Base-by-base conservation (phyloP, 129 eudicot genomes). In the Sambucus nigra region DNA sequence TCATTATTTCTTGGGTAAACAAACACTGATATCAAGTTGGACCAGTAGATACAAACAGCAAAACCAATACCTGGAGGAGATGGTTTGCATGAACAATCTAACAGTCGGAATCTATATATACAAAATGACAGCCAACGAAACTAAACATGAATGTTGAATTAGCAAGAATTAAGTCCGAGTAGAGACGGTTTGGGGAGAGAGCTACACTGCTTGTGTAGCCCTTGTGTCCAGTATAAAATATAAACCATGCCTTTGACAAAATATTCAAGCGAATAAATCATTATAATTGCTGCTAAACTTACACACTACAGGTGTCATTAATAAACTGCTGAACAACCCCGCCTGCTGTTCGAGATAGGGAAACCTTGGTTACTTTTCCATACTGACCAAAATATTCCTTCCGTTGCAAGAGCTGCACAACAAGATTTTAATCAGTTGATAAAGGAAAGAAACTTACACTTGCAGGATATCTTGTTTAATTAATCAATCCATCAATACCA, bases 271-370 rank as follows among this genome's bases (percentile, higher is more conserved):
- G 20, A 15, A n/a, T n/a, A n/a, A n/a, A n/a, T n/a, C n/a, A n/a
- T 44, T 58, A 5, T 16, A 27, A n/a, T 45, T 49, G 32, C 47
- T 51, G 53, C 32, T 15, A 23, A 55, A 82, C 95, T 58, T 74
- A 86, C 93, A 82, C 85, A 59, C 95, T 86, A 69, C 93, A 86
- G 41, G 82, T 78, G 46, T 86, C 95, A 55, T 86, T 76, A 25
- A 66, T 39, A 66, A 73, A 79, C 67, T 86, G 95, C 61, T 86
- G 93, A 61, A 86, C 71, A 33, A 82, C 57, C 46, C 95, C 93
- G 44, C 93, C 80, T 47, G 95, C 82, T 24, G 87, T 86, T 54
- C 95, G 75, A 68, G 95, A 82, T 38, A 86, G 82, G 52, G 95
- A 82, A 59, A 86, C 65, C 60, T 82, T 86, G 9, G 84, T 67